Evolutionary conservation across 257 asterid species (phyloP), one percentile per base, ranked within the genome.

Genomic region (Scutellaria baicalensis): DNA sequence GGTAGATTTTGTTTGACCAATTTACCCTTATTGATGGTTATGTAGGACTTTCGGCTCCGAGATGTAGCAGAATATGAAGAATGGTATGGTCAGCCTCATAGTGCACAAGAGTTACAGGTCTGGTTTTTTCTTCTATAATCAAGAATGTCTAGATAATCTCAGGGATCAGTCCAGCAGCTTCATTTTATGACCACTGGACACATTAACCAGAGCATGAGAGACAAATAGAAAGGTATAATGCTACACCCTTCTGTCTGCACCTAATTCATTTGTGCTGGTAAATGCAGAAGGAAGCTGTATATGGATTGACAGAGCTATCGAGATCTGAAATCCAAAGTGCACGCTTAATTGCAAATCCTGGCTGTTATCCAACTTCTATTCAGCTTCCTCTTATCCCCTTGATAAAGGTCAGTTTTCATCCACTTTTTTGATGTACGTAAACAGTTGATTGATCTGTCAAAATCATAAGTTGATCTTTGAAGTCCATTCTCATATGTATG

Each of bases 41-140:
- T 82, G 81, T 72, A 93, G 99, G 97, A 93, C 80, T 93, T 93
- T 75, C 85, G 99, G 77, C 84, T 93, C 66, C 81, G 70, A 77
- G 90, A 89, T 84, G 72, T 84, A 27, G 83, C 76, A 68, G 99
- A 91, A 78, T 91, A 94, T 7, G 86, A 86, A 75, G 96, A 94
- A 71, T 94, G 99, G 99, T 94, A 94, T 31, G 97, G 97, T 73
- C 97, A 89, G 78, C 93, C 96, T 73, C 99, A 94, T 67, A 82
- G 9, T 51, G 99, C 97, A 38, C 83, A 56, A 1, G 93, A 86
- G 23, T 78, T 94, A 75, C 99, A 94, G 97, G 99, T 93, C 45
- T 13, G 40, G 16, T 63, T 45, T 70, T 47, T 71, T 42, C 69
- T 64, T 48, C 2, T 48, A 2, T 40, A 7, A 40, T 51, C 18